Base-by-base conservation (phyloP, 192 early-diverging fungal species). In the Borealophlyctis nickersoniae region DNA sequence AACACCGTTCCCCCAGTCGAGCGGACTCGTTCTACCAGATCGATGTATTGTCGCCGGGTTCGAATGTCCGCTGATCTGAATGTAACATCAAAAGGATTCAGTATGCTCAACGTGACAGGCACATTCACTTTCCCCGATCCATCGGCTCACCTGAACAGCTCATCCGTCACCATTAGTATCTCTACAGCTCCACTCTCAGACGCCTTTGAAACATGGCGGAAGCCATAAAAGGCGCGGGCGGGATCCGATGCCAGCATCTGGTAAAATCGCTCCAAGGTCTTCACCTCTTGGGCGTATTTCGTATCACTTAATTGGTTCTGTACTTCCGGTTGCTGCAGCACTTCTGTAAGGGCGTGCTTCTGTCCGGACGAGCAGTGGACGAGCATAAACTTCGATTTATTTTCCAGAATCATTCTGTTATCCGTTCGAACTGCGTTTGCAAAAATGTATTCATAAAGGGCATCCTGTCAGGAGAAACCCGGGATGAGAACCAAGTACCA, bases 301-400 rank as follows among this genome's bases (percentile, higher is more conserved):
- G 97, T 99, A 72, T 99, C 92, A 7, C 87, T 82, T 29, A 98
- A 75, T 67, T 85, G 85, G 4, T 80, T 70, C 62, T 87, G 88
- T 36, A 95, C 86, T 28, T 87, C 67, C 28, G 87, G 86, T 55
- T 98, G 93, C 55, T 88, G 86, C 77, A 99, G 88, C 0, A 96
- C 90, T 74, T 99, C 97, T 49, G 86, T 81, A 5, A 99, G 68
- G n/a, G 97, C 88, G 71, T 95, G 92, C 69, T 96, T 98, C 77
- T 98, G 95, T 1, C 95, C 97, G 22, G 89, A 92, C 3, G 95
- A 96, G 67, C 91, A 92, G 70, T 97, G 92, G 4, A 97, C 89
- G 22, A 88, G 75, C 30, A 98, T 56, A 56, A 99, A 90, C 59
- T 98, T 99, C 63, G 82, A 64, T 62, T 85, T 81, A 77, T 94